Conservation (phyloP, 2,329 filamentous ascomycete genomes). For the Grosmannia serpens region DNA sequence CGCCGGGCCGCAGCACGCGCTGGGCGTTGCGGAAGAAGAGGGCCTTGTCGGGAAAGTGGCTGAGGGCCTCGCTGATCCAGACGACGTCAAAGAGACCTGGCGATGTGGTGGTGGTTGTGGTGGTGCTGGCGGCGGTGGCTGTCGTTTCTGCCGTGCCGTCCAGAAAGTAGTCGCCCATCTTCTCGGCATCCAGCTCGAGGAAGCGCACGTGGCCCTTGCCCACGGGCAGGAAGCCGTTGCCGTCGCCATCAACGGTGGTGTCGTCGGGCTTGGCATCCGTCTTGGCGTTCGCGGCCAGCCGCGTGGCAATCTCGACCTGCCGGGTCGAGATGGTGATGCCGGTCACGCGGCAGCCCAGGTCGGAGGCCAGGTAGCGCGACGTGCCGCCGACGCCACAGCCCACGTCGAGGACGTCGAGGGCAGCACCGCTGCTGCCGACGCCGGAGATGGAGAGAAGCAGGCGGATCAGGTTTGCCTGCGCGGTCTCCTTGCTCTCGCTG, state of each 20-base stretch:
- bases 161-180: constrained; percentile 41
- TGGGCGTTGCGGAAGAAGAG: constrained; percentile 45
- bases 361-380: constrained; percentile 40
- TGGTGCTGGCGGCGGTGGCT: no score
- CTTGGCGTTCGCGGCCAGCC: constrained; percentile 27
- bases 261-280: constrained; percentile 3
- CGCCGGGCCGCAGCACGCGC: constrained; percentile 33
- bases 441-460: constrained; percentile 39
- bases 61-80: constrained; percentile 52
- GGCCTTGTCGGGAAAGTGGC: constrained; percentile 47
- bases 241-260: neutral
- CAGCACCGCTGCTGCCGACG: constrained; percentile 17
- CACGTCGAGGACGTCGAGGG: constrained; percentile 37
- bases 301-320: constrained; percentile 46
- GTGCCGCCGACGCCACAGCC: constrained; percentile 52
- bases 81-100: constrained; percentile 37
- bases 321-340: constrained; percentile 49
- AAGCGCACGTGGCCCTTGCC: constrained; percentile 38
- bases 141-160: constrained; percentile 11
- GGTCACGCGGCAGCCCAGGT: constrained; percentile 40
- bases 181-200: constrained; percentile 49
- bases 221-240: constrained; percentile 23
- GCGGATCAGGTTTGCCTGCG: constrained; percentile 45
- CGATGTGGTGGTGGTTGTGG: no score
- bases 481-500: constrained; percentile 42